phyloP scores from a whole-genome alignment of 768 basidiomycete species.

The Amanita pallidorosea region DNA sequence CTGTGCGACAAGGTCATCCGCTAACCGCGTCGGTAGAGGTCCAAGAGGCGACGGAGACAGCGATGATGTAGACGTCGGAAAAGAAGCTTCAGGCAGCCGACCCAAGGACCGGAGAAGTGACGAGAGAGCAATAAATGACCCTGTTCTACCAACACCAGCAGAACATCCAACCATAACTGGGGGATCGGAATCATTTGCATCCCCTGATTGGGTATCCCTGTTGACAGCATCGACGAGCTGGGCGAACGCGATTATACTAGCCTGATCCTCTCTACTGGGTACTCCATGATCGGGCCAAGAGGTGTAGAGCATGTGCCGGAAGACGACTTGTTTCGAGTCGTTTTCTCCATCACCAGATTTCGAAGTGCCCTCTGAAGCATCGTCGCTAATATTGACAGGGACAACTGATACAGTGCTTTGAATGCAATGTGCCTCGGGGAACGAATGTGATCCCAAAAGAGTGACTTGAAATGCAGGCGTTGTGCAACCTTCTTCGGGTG shows the following conservation, averaged over 20 bases:
- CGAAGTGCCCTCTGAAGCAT: constrained; percentile 5
- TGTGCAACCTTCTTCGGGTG: constrained; percentile 31
- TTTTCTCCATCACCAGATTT: constrained; percentile 11
- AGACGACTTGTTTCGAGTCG: constrained; percentile 28
- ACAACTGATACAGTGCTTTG: constrained; percentile 50
- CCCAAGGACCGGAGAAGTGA: constrained; percentile 62
- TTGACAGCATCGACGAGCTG: constrained; percentile 56
- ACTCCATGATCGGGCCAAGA: constrained; percentile 85
- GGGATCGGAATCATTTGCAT: constrained; percentile 44
- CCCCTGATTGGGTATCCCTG: constrained; percentile 24
- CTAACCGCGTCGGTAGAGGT: constrained; percentile 33
- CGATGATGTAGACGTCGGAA: constrained; percentile 17
- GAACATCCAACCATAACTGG: constrained; percentile 79
- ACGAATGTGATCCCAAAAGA: constrained; percentile 30
- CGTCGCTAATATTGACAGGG: constrained; percentile 17
- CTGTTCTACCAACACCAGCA: constrained; percentile 82
- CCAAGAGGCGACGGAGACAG: constrained; percentile 47
- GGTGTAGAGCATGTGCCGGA: constrained; percentile 62
- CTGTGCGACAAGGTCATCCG: constrained; percentile 48
- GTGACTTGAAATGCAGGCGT: constrained; percentile 46
- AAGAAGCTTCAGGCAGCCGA: constrained; percentile 28
- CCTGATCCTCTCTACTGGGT: constrained; percentile 49
- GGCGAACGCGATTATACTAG: constrained; percentile 50
- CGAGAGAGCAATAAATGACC: constrained; percentile 72
- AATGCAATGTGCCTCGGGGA: constrained; percentile 50